phyloP scores from a whole-genome alignment of 192 early-diverging fungal genomes.

The Podila epigama region DNA sequence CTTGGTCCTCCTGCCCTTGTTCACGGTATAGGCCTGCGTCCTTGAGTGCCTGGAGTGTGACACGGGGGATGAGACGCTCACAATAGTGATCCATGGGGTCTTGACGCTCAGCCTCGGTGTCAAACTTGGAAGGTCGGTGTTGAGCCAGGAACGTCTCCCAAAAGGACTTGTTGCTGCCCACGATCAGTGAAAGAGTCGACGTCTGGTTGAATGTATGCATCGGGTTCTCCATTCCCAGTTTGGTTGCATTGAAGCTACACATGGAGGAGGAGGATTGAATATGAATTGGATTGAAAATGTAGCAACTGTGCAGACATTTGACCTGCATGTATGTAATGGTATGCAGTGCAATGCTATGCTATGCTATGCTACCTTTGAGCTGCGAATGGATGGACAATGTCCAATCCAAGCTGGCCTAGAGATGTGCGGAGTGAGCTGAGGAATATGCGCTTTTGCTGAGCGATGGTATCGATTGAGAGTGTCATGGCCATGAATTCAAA shows the following conservation, averaged over 20 bases:
- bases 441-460: constrained; percentile 39
- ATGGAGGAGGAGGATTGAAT: background rate
- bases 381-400: constrained; percentile 46
- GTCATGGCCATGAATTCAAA: background rate
- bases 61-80: constrained; percentile 32
- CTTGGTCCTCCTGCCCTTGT: constrained; percentile 13
- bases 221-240: constrained; percentile 25
- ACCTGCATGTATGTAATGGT: too few relatives aligned
- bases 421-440: constrained; percentile 25
- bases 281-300: background rate
- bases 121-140: constrained; percentile 25
- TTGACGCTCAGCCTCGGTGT: constrained; percentile 24
- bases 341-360: too few relatives aligned
- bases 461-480: constrained; percentile 7
- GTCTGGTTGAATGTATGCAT: constrained; percentile 42
- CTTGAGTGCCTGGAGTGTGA: constrained; percentile 35
- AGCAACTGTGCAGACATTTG: too few relatives aligned
- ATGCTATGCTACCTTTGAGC: constrained; percentile 24
- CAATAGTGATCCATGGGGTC: constrained; percentile 50
- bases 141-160: constrained; percentile 42
- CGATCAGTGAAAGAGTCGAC: constrained; percentile 40
- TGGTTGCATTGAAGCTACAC: constrained; percentile 34
- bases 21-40: constrained; percentile 30
- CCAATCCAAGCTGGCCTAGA: constrained; percentile 18
- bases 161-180: constrained; percentile 35